Conservation (phyloP, 805 yeast genomes). For the Yarrowia bubula region DNA sequence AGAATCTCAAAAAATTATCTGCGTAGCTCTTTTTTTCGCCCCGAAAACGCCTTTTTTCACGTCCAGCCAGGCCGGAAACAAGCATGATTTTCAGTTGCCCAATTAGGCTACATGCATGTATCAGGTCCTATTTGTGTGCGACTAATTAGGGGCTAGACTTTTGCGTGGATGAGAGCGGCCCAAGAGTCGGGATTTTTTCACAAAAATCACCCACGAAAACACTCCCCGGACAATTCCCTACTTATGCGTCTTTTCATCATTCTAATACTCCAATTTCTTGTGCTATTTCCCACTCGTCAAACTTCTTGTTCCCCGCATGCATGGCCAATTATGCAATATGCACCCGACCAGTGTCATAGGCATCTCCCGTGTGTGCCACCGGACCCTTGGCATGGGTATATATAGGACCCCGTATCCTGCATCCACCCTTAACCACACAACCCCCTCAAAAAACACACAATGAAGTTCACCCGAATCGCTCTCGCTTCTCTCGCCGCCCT, state of each 20-base stretch:
- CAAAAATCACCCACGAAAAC: too few species aligned
- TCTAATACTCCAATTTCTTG: too few species aligned
- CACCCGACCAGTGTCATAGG: neutral
- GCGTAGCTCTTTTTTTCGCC: too few species aligned
- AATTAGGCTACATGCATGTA: conserved; percentile 20
- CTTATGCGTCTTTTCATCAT: too few species aligned
- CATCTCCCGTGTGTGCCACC: neutral
- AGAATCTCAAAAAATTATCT: too few species aligned
- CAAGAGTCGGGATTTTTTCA: neutral
- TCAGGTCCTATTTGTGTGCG: conserved; percentile 3
- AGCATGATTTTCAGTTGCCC: conserved; percentile 17
- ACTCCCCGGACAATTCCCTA: too few species aligned
- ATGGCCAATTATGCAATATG: conserved; percentile 14
- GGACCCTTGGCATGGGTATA: neutral
- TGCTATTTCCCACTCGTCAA: neutral
- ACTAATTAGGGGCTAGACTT: conserved; percentile 3
- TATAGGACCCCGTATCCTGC: neutral
- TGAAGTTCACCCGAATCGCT: conserved; percentile 29
- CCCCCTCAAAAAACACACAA: neutral
- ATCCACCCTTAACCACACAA: neutral
- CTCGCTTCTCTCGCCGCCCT: conserved; percentile 25
- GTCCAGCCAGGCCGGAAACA: neutral
- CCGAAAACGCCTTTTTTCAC: too few species aligned
- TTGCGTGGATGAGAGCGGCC: too few species aligned
- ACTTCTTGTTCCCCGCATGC: conserved; percentile 18